A percentile compares a stretch with the other conserved stretches of the same genome.
Conservation (phyloP, 1,284 basidiomycete species). For the Trametes polyzona region DNA sequence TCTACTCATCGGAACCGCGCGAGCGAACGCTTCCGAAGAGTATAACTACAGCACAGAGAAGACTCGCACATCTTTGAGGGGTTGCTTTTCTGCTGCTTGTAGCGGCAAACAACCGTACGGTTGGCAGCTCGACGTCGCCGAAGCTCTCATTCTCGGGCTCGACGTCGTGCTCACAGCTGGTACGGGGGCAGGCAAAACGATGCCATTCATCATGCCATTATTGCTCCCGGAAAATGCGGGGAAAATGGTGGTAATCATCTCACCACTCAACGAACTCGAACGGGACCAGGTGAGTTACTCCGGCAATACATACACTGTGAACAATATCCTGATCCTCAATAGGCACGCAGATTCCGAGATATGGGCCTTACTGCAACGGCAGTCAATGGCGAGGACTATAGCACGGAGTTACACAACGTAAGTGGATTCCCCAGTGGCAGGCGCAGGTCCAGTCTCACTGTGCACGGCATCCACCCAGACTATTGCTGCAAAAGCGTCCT, state of each 20-base stretch:
- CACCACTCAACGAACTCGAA: not conserved
- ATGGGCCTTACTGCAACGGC: constrained; percentile 33
- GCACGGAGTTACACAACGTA: not conserved
- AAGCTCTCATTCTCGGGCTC: constrained; percentile 37
- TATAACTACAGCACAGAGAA: no score
- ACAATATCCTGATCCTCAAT: constrained; percentile 32
- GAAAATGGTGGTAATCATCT: not conserved
- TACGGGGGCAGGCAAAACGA: constrained; percentile 40
- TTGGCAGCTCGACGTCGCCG: constrained; percentile 41
- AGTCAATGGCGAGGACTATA: not conserved
- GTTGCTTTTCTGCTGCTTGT: no score
- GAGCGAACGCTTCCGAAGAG: no score
- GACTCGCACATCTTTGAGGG: no score
- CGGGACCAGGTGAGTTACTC: not conserved
- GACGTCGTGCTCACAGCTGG: constrained; percentile 39
- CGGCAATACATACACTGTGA: no score
- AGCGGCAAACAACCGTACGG: constrained; percentile 21
- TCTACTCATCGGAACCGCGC: no score
- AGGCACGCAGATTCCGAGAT: constrained; percentile 32
- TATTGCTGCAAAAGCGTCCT: not conserved
- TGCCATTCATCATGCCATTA: constrained; percentile 40
- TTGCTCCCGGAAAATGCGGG: constrained; percentile 22
- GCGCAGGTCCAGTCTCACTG: no score
- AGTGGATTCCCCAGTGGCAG: no score
- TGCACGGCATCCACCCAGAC: no score